These are phyloP conservation scores for Penicillium oxalicum DNA, from an alignment of 2,329 filamentous ascomycete species.

Conservation along the genomic window DNA sequence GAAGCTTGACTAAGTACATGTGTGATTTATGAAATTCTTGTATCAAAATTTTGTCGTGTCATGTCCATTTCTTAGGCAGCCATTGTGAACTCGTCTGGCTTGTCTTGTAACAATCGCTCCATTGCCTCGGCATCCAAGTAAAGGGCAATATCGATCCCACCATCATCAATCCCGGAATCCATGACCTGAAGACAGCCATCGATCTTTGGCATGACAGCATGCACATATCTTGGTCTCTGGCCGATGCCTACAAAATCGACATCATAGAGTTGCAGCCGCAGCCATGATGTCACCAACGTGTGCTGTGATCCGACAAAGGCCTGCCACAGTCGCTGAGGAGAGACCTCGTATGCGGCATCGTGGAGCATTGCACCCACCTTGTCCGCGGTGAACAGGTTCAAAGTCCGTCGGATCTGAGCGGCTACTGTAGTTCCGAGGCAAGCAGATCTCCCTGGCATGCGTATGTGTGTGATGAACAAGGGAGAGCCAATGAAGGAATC, in stretches of 20 bases:
- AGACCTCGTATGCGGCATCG: background rate
- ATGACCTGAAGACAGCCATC: background rate
- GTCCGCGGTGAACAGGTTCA: background rate
- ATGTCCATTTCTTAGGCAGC: background rate
- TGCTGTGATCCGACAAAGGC: background rate
- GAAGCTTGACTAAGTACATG: too few species aligned
- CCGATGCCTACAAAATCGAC: background rate
- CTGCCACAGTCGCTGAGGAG: constrained; percentile 2
- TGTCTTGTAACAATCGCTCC: background rate
- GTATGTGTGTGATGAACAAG: background rate
- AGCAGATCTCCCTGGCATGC: background rate
- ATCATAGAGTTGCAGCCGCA: background rate
- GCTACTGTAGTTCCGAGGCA: background rate
- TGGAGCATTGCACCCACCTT: background rate
- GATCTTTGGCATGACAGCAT: constrained; percentile 1
- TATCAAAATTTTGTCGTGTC: too few species aligned
- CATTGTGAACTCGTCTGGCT: background rate
- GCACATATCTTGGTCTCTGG: background rate
- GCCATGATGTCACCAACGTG: constrained; percentile 3
- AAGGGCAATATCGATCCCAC: background rate
- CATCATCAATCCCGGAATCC: background rate
- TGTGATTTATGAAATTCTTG: too few species aligned
- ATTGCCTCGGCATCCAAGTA: background rate
- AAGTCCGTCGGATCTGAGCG: background rate
- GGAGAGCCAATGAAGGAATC: background rate